Base-by-base conservation (phyloP, 345 rosid species). In the Clausena lansium region DNA sequence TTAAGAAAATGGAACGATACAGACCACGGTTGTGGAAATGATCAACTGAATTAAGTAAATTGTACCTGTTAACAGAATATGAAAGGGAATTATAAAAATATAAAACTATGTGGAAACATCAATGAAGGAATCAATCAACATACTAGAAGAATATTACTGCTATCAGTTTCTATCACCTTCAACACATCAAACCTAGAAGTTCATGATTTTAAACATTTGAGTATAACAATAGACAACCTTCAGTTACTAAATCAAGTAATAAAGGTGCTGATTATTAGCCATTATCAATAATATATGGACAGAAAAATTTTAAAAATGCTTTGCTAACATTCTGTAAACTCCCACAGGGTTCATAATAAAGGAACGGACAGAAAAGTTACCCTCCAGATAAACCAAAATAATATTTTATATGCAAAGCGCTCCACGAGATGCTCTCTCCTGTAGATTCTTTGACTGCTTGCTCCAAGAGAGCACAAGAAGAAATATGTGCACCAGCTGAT, bases 401-500 rank as follows among this genome's bases (percentile, higher is more conserved):
- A 82, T 90, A 90, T 84, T 88, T 92, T 50, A 94, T 88, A 83
- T 87, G 95, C 68, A 95, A 89, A 71, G 86, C 87, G 67, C 95
- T 94, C 98, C 98, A 96, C 9, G 88, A 85, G 81, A 79, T 80
- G 72, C 62, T 86, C 74, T 92, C 94, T 72, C 84, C 86, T 68
- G 76, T 76, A 61, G 94, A 88, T 88, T 95, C 97, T 87, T 89
- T 90, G 77, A 92, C 82, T 73, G 98, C 94, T 88, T 95, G 99
- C 73, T 96, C 92, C 73, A 96, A 77, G 47, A 96, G 97, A 80
- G 88, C 91, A 84, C 99, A 94, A 27, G 97, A 88, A 76, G 98
- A 91, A 62, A 96, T 92, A 84, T 96, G 99, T 81, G 98, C 98
- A 67, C 98, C 99, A 76, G 98, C 99, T 45, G 99, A 96, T 84